A percentile compares a stretch with the other conserved stretches of the same genome.
These are phyloP conservation scores for Calycina marina DNA, from an alignment of 2,329 filamentous ascomycete species.

Conservation along the genomic window DNA sequence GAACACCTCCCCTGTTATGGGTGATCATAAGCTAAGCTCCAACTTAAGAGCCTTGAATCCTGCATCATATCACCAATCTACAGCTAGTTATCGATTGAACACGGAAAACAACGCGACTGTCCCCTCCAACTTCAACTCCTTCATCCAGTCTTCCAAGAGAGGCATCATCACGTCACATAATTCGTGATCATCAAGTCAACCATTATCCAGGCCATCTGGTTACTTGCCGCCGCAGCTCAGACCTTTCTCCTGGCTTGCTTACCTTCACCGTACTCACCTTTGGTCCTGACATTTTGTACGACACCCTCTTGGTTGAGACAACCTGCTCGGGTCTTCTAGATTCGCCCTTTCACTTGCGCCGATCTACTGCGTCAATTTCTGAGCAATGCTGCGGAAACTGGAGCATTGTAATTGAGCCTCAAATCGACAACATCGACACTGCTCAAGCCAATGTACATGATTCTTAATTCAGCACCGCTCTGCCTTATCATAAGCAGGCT, in stretches of 20 bases:
- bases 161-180: slow-evolving; percentile 20
- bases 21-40: slow-evolving; percentile 19
- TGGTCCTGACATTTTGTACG: no score
- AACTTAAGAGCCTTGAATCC: slow-evolving; percentile 18
- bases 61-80: slow-evolving; percentile 20
- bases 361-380: no score
- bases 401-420: no score
- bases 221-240: slow-evolving; percentile 16
- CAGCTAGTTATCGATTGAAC: slow-evolving; percentile 21
- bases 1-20: slow-evolving; percentile 18
- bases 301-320: no score
- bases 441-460: no score
- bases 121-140: slow-evolving; percentile 14
- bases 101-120: slow-evolving; percentile 17
- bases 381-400: no score
- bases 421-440: no score
- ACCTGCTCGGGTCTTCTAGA: no score
- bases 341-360: no score
- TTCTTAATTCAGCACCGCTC: slow-evolving; percentile 1
- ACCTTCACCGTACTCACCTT: no score
- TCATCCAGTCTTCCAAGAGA: slow-evolving; percentile 14
- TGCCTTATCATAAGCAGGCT: slow-evolving; percentile 6
- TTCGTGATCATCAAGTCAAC: slow-evolving; percentile 18
- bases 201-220: slow-evolving; percentile 20
- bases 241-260: no score